phyloP scores from a whole-genome alignment of 164 flowering plant genomes.

The Liriodendron chinense region DNA sequence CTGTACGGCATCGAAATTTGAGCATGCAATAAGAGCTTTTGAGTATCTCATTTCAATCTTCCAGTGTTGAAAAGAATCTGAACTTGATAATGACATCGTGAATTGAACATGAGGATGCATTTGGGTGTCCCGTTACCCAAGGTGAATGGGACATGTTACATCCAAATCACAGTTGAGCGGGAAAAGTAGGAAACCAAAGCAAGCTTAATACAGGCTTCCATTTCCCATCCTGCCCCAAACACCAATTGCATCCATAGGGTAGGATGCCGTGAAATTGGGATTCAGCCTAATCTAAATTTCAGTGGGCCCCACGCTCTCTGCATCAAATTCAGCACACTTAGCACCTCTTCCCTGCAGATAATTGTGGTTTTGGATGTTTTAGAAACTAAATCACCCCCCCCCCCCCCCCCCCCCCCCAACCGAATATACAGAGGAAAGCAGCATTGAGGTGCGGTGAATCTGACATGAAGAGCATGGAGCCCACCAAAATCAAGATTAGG shows the following conservation, averaged over 20 bases:
- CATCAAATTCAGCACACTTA: background rate
- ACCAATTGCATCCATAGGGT: background rate
- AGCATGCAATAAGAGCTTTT: slow-evolving; percentile 21
- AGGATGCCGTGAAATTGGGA: background rate
- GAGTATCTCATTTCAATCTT: slow-evolving; percentile 7
- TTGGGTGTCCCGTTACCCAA: too few relatives aligned
- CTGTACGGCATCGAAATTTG: slow-evolving; percentile 16
- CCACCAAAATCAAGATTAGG: background rate
- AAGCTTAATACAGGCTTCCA: background rate
- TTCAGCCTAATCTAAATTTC: background rate
- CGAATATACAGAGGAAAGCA: background rate
- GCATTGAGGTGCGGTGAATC: background rate
- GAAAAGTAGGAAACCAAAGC: too few relatives aligned
- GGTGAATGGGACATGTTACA: too few relatives aligned
- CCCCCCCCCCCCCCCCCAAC: too few relatives aligned
- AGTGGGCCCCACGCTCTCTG: background rate
- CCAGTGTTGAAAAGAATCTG: background rate
- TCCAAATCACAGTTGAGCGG: too few relatives aligned
- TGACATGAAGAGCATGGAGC: background rate
- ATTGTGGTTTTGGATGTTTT: background rate
- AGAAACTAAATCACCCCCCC: background rate
- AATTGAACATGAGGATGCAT: too few relatives aligned
- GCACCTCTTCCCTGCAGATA: background rate
- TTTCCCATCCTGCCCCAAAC: background rate
- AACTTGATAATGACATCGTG: background rate